phyloP scores from a whole-genome alignment of 2,329 filamentous ascomycete species.

The Cryphonectria radicalis region DNA sequence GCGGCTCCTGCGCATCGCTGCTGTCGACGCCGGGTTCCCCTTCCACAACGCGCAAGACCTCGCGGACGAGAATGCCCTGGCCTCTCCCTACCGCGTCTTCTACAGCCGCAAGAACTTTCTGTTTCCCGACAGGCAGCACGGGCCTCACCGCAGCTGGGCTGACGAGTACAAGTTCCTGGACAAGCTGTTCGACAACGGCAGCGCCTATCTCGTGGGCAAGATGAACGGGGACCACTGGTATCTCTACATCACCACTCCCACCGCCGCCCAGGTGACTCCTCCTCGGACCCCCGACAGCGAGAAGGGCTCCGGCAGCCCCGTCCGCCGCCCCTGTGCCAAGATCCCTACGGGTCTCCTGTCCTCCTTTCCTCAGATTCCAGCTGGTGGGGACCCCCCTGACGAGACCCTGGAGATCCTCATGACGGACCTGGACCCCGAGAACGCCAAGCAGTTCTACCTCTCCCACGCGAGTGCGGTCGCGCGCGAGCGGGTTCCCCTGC shows the following conservation, averaged over 20 bases:
- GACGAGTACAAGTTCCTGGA: slow-evolving; percentile 94
- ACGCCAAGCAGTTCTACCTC: slow-evolving; percentile 72
- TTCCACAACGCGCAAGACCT: slow-evolving; percentile 71
- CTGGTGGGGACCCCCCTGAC: slow-evolving; percentile 59
- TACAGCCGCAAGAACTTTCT: slow-evolving; percentile 99
- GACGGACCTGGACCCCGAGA: slow-evolving; percentile 71
- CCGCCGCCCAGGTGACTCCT: slow-evolving; percentile 76
- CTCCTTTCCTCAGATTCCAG: slow-evolving; percentile 35
- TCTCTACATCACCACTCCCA: slow-evolving; percentile 90
- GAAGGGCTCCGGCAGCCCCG: slow-evolving; percentile 40
- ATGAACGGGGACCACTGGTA: slow-evolving; percentile 99
- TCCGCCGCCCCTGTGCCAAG: slow-evolving; percentile 55
- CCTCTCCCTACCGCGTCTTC: slow-evolving; percentile 93
- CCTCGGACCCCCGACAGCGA: slow-evolving; percentile 73
- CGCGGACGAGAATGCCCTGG: slow-evolving; percentile 72
- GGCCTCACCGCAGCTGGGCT: slow-evolving; percentile 96
- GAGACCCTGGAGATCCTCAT: slow-evolving; percentile 78
- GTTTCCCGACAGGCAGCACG: slow-evolving; percentile 91
- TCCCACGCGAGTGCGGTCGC: slow-evolving; percentile 85
- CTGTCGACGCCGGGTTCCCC: slow-evolving; percentile 85
- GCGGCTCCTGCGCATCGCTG: slow-evolving; percentile 90
- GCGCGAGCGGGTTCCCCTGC: slow-evolving; percentile 74
- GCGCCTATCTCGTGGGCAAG: slow-evolving; percentile 99
- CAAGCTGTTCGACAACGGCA: slow-evolving; percentile 87
- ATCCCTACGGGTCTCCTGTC: slow-evolving; percentile 55